Percentiles rank a stretch among this genome's conserved stretches.
Conservation (phyloP, 2,329 filamentous ascomycete species). For the Hymenoscyphus linearis region DNA sequence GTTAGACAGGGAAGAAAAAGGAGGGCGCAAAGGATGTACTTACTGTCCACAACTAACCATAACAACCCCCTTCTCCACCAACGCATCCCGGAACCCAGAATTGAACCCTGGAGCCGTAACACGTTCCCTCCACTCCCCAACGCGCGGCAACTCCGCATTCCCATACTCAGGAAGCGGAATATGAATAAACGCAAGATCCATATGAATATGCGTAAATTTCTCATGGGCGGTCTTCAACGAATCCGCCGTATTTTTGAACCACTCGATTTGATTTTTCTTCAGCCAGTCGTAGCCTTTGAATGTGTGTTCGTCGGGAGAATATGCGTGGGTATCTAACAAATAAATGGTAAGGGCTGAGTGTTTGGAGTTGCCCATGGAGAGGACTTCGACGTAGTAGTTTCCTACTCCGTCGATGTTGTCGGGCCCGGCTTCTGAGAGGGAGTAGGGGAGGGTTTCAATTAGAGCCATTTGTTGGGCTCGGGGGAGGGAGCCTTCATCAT, state of each 20-base stretch:
- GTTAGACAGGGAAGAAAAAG: slow-evolving; percentile 1
- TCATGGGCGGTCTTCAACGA: slow-evolving; percentile 70
- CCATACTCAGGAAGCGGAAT: slow-evolving; percentile 91
- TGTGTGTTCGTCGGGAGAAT: slow-evolving; percentile 81
- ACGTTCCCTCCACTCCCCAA: slow-evolving; percentile 73
- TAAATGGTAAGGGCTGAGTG: slow-evolving; percentile 95
- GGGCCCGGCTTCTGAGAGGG: slow-evolving; percentile 78
- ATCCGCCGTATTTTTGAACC: slow-evolving; percentile 79
- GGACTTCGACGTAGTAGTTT: slow-evolving; percentile 89
- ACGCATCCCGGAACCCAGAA: slow-evolving; percentile 83
- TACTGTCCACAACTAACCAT: slow-evolving; percentile 90
- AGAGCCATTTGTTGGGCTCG: slow-evolving; percentile 78
- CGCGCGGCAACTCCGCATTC: slow-evolving; percentile 50
- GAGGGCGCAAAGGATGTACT: slow-evolving; percentile 35
- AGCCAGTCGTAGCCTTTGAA: slow-evolving; percentile 97
- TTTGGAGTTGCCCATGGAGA: slow-evolving; percentile 70
- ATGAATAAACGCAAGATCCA: slow-evolving; percentile 96
- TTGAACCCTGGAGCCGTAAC: slow-evolving; percentile 88
- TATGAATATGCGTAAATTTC: slow-evolving; percentile 85
- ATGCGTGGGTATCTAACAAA: slow-evolving; percentile 86
- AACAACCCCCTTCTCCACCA: slow-evolving; percentile 78
- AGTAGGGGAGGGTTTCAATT: slow-evolving; percentile 82
- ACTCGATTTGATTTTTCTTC: slow-evolving; percentile 87
- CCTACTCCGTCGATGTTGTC: slow-evolving; percentile 82
- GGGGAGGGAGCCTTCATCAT: slow-evolving; percentile 75